These are phyloP conservation scores for Cyberlindnera saturnus DNA, from an alignment of 805 yeast species.

Conservation along the genomic window DNA sequence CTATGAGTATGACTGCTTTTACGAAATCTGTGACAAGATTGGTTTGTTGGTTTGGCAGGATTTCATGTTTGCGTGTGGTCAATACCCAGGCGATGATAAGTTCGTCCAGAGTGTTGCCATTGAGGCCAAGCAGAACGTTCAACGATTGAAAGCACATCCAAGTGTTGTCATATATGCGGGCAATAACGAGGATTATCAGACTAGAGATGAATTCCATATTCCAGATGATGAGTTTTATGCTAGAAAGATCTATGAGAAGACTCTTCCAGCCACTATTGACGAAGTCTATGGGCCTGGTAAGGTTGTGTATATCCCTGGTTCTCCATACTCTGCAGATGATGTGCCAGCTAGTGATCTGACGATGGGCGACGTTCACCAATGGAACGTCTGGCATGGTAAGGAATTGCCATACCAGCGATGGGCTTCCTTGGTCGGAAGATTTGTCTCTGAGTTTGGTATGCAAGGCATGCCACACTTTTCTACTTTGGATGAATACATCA, in stretches of 20 bases:
- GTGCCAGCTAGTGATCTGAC: slow-evolving; percentile 29
- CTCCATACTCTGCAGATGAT: slow-evolving; percentile 44
- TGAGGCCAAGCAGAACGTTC: slow-evolving; percentile 36
- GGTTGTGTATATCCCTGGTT: slow-evolving; percentile 36
- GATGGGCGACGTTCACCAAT: slow-evolving; percentile 46
- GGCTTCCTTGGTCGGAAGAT: slow-evolving; percentile 40
- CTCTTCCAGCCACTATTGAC: slow-evolving; percentile 35
- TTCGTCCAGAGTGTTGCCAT: slow-evolving; percentile 30
- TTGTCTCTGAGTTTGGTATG: slow-evolving; percentile 52
- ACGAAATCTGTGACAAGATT: slow-evolving; percentile 10
- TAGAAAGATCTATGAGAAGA: slow-evolving; percentile 10
- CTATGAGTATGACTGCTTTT: slow-evolving; percentile 13
- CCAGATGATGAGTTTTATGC: slow-evolving; percentile 14
- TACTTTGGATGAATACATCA: slow-evolving; percentile 32
- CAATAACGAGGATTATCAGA: slow-evolving; percentile 17
- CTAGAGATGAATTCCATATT: slow-evolving; percentile 8
- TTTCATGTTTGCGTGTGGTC: slow-evolving; percentile 54
- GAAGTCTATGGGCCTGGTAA: slow-evolving; percentile 40
- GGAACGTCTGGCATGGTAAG: slow-evolving; percentile 54
- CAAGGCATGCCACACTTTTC: slow-evolving; percentile 35
- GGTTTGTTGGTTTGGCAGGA: slow-evolving; percentile 47
- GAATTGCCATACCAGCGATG: slow-evolving; percentile 45
- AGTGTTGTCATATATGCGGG: slow-evolving; percentile 26
- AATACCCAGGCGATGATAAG: slow-evolving; percentile 38
- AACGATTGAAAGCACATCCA: slow-evolving; percentile 35